A percentile compares a stretch with the other conserved stretches of the same genome.
These are phyloP conservation scores for Lactifluus volemus DNA, from an alignment of 768 basidiomycete species.

Conservation along the genomic window DNA sequence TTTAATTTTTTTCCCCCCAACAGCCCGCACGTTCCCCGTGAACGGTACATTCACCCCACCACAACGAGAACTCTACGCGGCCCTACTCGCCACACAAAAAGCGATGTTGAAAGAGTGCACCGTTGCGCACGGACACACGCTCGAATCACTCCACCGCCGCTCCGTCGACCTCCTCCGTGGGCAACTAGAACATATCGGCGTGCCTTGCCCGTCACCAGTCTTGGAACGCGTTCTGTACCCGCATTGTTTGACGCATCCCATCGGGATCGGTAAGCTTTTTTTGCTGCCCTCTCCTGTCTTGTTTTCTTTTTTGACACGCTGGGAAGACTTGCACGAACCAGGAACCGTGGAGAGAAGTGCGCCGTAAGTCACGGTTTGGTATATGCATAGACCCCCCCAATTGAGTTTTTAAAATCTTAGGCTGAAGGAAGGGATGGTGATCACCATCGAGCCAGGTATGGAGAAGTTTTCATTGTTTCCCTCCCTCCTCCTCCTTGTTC, in stretches of 20 bases:
- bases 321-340: constrained; percentile 82
- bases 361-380: constrained; percentile 32
- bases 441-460: constrained; percentile 84
- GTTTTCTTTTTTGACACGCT: neutral
- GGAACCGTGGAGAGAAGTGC: constrained; percentile 46
- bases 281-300: neutral
- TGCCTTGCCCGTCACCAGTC: constrained; percentile 38
- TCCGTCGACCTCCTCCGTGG: constrained; percentile 57
- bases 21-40: constrained; percentile 83
- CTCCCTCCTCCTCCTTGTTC: neutral
- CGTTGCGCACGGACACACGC: constrained; percentile 43
- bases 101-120: constrained; percentile 20
- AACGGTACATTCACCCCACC: constrained; percentile 70
- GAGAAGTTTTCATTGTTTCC: neutral
- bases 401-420: constrained; percentile 28
- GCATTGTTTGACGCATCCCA: constrained; percentile 85
- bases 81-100: constrained; percentile 21
- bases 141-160: constrained; percentile 70
- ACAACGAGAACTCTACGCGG: constrained; percentile 80
- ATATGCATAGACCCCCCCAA: too few species aligned
- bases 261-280: constrained; percentile 64
- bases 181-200: constrained; percentile 73
- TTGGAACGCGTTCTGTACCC: constrained; percentile 76
- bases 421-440: constrained; percentile 77
- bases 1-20: too few species aligned